Evolutionary conservation across 1,284 basidiomycete genomes (phyloP), one percentile per base, ranked within the genome.

Genomic region (Phaffia rhodozyma): DNA sequence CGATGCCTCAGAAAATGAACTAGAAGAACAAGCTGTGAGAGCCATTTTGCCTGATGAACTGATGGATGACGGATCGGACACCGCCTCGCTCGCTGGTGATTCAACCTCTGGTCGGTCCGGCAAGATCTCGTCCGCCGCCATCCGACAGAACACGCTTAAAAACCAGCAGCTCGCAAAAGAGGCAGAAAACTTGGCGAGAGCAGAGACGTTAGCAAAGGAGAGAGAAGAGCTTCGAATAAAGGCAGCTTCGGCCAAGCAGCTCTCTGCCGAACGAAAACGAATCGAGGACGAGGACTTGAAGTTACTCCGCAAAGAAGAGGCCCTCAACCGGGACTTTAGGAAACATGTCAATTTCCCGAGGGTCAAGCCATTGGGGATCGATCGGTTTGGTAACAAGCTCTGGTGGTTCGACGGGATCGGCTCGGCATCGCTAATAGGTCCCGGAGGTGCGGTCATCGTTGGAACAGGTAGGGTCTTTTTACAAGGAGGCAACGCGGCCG

Each of bases 321-420:
- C 82, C 63, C 88, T 96, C 67, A 93, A 97, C 73, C 84, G 89
- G 62, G 94, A 97, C 69, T 97, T 97, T 77, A 81, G 94, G 66
- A 86, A 90, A 70, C 80, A 89, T 65, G 78, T 90, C 38, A 87
- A 88, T 63, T 84, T 86, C 7, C 82, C 93, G 51, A 82, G 94
- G 55, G 84, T 90, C 53, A 87, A 88, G 70, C 91, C 93, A 1
- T 71, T 98, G 55, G 94, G 96, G 3, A 81, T 83, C 68, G 96
- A 98, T 74, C 81, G 94, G 61, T 98, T 97, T 76, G 86, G 89
- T 71, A 94, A 96, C 74, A 84, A 88, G 43, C 82, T 97, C 67
- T 98, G 93, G 92, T 98, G 94, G 94, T 89, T 97, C 73, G 94
- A 98, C 76, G 94, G 96, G 3, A 83, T 94, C 77, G 94, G 96